Percentiles rank a stretch among this genome's conserved stretches.
These are phyloP conservation scores for Anthoceros angustus DNA, from an alignment of 225 moss, liverwort and hornwort species.

Conservation along the genomic window DNA sequence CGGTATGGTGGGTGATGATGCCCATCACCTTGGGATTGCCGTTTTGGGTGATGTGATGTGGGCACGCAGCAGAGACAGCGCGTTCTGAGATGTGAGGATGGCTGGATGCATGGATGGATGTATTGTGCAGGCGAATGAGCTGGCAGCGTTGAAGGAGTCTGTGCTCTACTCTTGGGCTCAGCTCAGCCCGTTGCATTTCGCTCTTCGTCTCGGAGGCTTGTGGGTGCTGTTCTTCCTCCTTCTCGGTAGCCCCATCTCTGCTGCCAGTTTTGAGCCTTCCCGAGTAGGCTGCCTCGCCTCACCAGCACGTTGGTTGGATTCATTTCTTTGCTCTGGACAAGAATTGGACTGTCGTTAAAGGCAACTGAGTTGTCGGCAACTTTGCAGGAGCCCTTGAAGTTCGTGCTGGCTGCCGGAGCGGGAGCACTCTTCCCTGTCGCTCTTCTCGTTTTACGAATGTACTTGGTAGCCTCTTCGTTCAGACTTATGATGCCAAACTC, in stretches of 20 bases:
- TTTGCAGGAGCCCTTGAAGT: slow-evolving; percentile 50
- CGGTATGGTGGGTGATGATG: slow-evolving; percentile 15
- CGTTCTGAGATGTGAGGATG: not conserved
- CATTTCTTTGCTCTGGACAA: not conserved
- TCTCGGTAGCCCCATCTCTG: slow-evolving; percentile 49
- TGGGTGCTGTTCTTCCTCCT: slow-evolving; percentile 46
- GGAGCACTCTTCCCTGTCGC: slow-evolving; percentile 48
- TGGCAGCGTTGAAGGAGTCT: slow-evolving; percentile 46
- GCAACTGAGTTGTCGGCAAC: not conserved
- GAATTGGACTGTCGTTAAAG: not conserved
- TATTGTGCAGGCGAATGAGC: slow-evolving; percentile 37
- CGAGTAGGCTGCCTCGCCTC: slow-evolving; percentile 19
- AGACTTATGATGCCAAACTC: slow-evolving; percentile 5
- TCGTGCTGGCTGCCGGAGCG: slow-evolving; percentile 46
- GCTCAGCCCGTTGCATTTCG: slow-evolving; percentile 27
- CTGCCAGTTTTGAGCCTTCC: slow-evolving; percentile 44
- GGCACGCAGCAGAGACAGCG: not conserved
- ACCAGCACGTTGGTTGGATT: too few species aligned
- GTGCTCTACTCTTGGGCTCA: slow-evolving; percentile 48
- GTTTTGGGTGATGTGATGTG: not conserved
- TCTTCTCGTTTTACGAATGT: slow-evolving; percentile 55
- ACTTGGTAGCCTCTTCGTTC: slow-evolving; percentile 39
- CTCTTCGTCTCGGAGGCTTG: slow-evolving; percentile 32
- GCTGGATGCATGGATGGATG: slow-evolving; percentile 8
- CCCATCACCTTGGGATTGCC: not conserved